Evolutionary conservation across 768 basidiomycete species (phyloP), one percentile per base, ranked within the genome.

Genomic region (Mycena epipterygia): DNA sequence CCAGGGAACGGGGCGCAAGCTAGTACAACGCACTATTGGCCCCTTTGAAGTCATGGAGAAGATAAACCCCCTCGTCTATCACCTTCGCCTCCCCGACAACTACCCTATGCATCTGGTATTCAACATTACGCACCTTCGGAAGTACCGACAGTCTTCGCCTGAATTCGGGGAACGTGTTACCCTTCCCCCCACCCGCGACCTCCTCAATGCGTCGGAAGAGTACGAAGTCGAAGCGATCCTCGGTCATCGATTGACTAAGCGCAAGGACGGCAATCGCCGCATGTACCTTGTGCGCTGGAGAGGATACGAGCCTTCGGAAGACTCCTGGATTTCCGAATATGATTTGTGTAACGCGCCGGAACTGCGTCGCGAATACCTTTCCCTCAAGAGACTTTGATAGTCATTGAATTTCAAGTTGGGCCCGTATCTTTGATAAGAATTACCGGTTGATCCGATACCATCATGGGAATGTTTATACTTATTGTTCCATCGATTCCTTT

Each of bases 91-190:
- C 1, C 74, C 76, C 2, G 73, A 74, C 57, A 65, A 70, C 3
- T 81, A 77, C 44, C 77, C 76, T 0, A 77, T 76, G 73, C 75
- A 76, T 23, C 74, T 76, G 0, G 68, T 80, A 0, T 64, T 81
- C 37, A 78, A 80, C 42, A 25, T 78, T 1, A n/a, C 52, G 0
- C 79, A 80, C 39, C 60, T 81, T 0, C 59, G 70, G 11, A 73
- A 69, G 29, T 80, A 81, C 60, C 27, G 17, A 1, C 51, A 64
- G 11, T 76, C 71, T 0, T 71, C 70, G 2, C 39, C 64, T 0
- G 46, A 68, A 14, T 74, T 75, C 30, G 76, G 76, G 0, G 62
- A 73, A 17, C 57, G 76, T 0, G 35, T 56, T 2, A 44, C 14
- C 0, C 52, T 77, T 2, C 75, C 77, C 0, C 17, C 68, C 0